A percentile compares a stretch with the other conserved stretches of the same genome.
These are phyloP conservation scores for Coemansia sp. DNA, from an alignment of 192 early-diverging fungal species.

Conservation along the genomic window DNA sequence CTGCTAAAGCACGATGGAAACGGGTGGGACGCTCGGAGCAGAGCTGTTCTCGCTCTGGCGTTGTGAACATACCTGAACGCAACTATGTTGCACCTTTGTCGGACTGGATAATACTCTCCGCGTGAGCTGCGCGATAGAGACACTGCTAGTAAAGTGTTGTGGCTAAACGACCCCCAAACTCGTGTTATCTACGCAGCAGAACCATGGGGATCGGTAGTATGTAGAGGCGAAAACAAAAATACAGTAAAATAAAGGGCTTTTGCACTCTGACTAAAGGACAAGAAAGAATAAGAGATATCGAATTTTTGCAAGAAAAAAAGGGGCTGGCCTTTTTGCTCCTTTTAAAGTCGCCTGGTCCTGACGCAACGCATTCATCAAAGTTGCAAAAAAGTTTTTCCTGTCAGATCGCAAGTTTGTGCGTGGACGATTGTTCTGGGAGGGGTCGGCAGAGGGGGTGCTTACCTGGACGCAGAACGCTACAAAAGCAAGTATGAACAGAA, in stretches of 20 bases:
- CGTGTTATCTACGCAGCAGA: too few species aligned
- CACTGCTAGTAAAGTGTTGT: too few species aligned
- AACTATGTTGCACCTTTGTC: too few species aligned
- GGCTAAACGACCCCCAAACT: too few species aligned
- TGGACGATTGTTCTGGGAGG: neutral
- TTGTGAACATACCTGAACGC: too few species aligned
- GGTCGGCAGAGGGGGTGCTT: constrained; percentile 1
- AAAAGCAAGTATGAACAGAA: neutral
- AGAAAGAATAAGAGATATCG: neutral
- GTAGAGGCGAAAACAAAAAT: too few species aligned
- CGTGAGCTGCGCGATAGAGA: too few species aligned
- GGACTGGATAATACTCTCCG: too few species aligned
- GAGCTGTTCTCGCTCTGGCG: too few species aligned
- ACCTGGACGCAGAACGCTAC: neutral
- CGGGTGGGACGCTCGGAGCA: too few species aligned
- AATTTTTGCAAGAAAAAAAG: neutral
- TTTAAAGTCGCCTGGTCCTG: neutral
- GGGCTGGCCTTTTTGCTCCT: constrained; percentile 9
- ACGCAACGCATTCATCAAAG: too few species aligned
- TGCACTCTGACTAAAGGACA: neutral
- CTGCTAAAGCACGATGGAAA: constrained; percentile 5
- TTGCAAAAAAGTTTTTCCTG: neutral
- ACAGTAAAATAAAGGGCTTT: neutral
- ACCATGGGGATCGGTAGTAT: too few species aligned
- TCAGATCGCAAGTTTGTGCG: constrained; percentile 1